Base-by-base conservation (phyloP, 2,329 filamentous ascomycete species). In the Ascochyta rabiei region DNA sequence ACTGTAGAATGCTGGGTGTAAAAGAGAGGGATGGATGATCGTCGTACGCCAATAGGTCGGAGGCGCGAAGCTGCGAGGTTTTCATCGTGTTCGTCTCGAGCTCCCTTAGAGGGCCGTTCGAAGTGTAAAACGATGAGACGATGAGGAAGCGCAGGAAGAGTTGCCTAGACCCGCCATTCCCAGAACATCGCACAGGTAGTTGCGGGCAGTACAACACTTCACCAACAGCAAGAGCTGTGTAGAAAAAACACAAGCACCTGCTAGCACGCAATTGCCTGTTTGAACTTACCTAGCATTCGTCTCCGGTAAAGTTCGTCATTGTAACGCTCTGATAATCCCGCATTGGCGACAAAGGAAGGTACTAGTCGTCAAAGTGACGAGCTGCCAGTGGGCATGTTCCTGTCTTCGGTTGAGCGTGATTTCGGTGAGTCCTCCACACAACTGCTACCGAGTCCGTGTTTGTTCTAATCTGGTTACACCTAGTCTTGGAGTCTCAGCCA, bases 31-130 rank as follows among this genome's bases (percentile, higher is more conserved):
- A 44, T 42, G 56, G 56, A 48, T 28, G 43, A 43, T 61, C 55
- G 41, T 52, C 62, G 34, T 54, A 19, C 46, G 61, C 57, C 42
- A 54, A 48, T 40, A 44, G 24, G 44, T 23, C 58, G 57, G 44
- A 37, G 43, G 47, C 6, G 37, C 37, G 51, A 19, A 40, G 28
- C 41, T 50, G 46, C 16, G 35, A 41, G 35, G 41, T 38, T 13
- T 37, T n/a, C 41, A 55, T 50, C 12, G 35, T 38, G 10, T n/a
- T n/a, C 6, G 41, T 34, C 5, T 50, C 8, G 15, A 24, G 23
- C 18, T 38, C 16, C 7, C 8, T 12, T 7, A 18, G n/a, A 40
- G 19, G 19, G 23, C 6, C 6, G 26, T 19, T 6, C 13, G 28
- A 35, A 31, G 16, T 26, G 37, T 9, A 24, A 12, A 18, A 13